phyloP scores from a whole-genome alignment of 2,329 filamentous ascomycete species.

The Aspergillus fumigatiaffinis region DNA sequence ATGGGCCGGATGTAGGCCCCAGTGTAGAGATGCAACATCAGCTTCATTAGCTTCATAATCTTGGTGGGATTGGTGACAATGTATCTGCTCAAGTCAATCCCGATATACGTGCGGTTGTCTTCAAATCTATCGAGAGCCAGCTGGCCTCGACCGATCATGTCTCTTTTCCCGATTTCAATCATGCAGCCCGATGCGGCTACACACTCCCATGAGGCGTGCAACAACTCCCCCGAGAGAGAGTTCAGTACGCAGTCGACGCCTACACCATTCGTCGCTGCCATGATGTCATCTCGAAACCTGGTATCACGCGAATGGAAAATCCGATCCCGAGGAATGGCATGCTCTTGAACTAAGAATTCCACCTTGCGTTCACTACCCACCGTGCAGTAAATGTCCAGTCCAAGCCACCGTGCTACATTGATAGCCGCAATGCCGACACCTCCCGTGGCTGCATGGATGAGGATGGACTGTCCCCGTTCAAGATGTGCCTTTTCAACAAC shows the following conservation, averaged over 20 bases:
- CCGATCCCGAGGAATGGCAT: too few species aligned
- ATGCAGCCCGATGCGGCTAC: slow-evolving; percentile 3
- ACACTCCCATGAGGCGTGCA: slow-evolving; percentile 23
- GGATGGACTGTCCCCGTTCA: not conserved
- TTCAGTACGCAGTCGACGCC: slow-evolving; percentile 24
- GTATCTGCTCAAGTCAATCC: too few species aligned
- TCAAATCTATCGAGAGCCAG: too few species aligned
- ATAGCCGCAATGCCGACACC: slow-evolving; percentile 9
- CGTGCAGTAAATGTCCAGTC: not conserved
- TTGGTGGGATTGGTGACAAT: too few species aligned
- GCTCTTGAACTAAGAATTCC: too few species aligned
- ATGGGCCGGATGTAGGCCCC: too few species aligned
- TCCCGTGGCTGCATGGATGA: slow-evolving; percentile 12
- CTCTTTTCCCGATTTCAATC: too few species aligned
- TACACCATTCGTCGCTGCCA: slow-evolving; percentile 5
- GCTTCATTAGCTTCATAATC: too few species aligned
- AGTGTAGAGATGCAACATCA: too few species aligned
- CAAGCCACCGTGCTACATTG: not conserved
- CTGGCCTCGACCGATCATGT: too few species aligned
- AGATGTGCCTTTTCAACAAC: not conserved
- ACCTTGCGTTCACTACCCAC: not conserved
- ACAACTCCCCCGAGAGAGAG: slow-evolving; percentile 17
- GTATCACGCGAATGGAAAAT: slow-evolving; percentile 3
- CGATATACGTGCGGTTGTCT: too few species aligned
- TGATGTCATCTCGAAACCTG: slow-evolving; percentile 8